Conservation (phyloP, 768 basidiomycete genomes). For the Boletus reticuloceps region DNA sequence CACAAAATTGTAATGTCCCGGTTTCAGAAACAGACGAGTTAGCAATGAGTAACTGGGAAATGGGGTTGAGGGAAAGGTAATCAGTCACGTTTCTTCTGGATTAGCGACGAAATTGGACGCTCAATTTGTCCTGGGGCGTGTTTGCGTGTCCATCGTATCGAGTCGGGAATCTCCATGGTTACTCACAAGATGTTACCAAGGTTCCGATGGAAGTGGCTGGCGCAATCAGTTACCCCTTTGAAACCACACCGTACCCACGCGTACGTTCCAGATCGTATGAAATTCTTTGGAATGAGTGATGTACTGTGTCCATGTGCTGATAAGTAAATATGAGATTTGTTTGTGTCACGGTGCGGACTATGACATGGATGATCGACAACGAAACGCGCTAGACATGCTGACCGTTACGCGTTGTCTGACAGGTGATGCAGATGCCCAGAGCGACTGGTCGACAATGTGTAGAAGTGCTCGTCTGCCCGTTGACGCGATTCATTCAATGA, state of each 20-base stretch:
- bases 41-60: too few relatives aligned
- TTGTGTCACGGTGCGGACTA: background rate
- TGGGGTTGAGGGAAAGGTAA: too few relatives aligned
- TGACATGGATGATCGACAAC: background rate
- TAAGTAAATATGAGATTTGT: conserved; percentile 2
- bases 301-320: too few relatives aligned
- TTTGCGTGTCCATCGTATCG: conserved; percentile 27
- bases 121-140: conserved; percentile 17
- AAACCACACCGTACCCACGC: background rate
- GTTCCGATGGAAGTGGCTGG: conserved; percentile 54
- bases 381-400: background rate
- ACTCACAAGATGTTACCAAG: conserved; percentile 11
- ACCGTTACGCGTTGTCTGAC: background rate
- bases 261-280: too few relatives aligned
- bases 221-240: conserved; percentile 10
- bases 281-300: background rate
- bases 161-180: background rate
- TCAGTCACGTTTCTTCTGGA: conserved; percentile 32
- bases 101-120: conserved; percentile 71
- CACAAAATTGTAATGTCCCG: background rate
- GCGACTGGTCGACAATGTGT: conserved; percentile 5
- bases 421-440: background rate
- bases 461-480: background rate
- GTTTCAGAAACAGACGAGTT: conserved; percentile 36
- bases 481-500: background rate